Conservation (phyloP, 1,139 yeast species). For the Scheffersomyces cryptocercus region DNA sequence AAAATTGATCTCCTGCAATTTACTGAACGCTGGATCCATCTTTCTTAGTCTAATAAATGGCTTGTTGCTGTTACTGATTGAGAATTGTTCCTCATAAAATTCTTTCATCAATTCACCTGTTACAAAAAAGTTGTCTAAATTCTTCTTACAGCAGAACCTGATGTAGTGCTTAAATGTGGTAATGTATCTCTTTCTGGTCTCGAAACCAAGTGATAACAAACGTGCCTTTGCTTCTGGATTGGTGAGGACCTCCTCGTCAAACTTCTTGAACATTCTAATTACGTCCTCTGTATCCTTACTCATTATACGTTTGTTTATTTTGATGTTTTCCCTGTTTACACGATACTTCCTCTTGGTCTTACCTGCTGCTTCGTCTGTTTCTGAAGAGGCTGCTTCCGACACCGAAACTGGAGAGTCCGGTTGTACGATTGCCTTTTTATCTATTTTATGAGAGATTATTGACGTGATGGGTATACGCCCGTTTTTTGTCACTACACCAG, state of each 20-base stretch:
- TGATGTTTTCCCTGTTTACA: slow-evolving; percentile 15
- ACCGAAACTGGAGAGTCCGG: neutral
- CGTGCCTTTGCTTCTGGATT: slow-evolving; percentile 17
- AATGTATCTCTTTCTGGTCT: slow-evolving; percentile 17
- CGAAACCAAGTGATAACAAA: slow-evolving; percentile 16
- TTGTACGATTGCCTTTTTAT: neutral
- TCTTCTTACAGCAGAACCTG: slow-evolving; percentile 15
- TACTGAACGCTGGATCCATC: slow-evolving; percentile 20
- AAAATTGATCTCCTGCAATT: slow-evolving; percentile 18
- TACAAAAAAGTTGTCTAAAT: slow-evolving; percentile 14
- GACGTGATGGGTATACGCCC: slow-evolving; percentile 7
- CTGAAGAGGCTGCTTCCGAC: neutral
- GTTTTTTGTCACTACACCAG: no score
- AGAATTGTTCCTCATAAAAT: slow-evolving; percentile 16
- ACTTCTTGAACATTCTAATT: slow-evolving; percentile 18
- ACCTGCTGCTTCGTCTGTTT: no score
- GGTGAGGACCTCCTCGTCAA: slow-evolving; percentile 18
- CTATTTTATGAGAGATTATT: slow-evolving; percentile 11
- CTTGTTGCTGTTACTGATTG: slow-evolving; percentile 13
- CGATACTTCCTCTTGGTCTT: slow-evolving; percentile 10
- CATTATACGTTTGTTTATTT: slow-evolving; percentile 19
- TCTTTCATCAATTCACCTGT: slow-evolving; percentile 19
- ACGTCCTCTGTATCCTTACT: slow-evolving; percentile 18
- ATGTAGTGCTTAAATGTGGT: slow-evolving; percentile 19
- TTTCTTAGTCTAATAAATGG: slow-evolving; percentile 18